Conservation (phyloP, 495 filamentous ascomycete genomes). For the Talaromyces nanjingensis region DNA sequence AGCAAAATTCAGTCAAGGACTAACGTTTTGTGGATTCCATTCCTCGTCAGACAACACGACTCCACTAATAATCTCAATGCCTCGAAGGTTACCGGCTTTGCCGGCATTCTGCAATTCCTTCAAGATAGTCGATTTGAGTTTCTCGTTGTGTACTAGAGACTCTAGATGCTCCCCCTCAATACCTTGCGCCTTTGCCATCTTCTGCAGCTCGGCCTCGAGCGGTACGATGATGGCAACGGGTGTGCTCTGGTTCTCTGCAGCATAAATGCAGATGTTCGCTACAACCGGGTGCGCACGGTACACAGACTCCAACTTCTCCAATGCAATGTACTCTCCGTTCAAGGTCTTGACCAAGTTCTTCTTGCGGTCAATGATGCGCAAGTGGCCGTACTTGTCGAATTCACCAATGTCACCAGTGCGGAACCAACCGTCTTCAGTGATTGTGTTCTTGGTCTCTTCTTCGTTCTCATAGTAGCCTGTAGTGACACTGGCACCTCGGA, state of each 20-base stretch:
- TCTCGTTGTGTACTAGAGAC: conserved; percentile 75
- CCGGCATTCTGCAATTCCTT: conserved; percentile 75
- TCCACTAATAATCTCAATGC: conserved; percentile 89
- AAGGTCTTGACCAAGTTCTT: conserved; percentile 97
- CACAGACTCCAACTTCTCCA: conserved; percentile 96
- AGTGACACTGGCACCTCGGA: conserved; percentile 71
- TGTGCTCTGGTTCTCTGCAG: conserved; percentile 70
- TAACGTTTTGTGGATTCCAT: conserved; percentile 94
- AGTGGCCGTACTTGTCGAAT: conserved; percentile 72
- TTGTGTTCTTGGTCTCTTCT: conserved; percentile 69
- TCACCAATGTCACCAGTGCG: conserved; percentile 94
- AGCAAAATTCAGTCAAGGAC: conserved; percentile 24
- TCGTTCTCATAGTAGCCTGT: conserved; percentile 74
- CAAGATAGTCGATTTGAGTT: conserved; percentile 70
- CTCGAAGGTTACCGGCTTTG: conserved; percentile 64
- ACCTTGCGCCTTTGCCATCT: conserved; percentile 65
- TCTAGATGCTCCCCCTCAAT: conserved; percentile 67
- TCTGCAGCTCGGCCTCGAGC: conserved; percentile 75
- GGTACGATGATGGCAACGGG: conserved; percentile 94
- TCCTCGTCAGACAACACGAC: conserved; percentile 92
- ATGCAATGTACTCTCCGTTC: conserved; percentile 94
- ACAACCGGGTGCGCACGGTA: conserved; percentile 84
- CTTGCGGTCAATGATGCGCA: conserved; percentile 92
- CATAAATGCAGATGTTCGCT: conserved; percentile 92
- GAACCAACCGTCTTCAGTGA: conserved; percentile 84